Percentiles rank a stretch among this genome's conserved stretches.
phyloP scores from a whole-genome alignment of 495 filamentous ascomycete species.

The Astrothelium subdiscretum region DNA sequence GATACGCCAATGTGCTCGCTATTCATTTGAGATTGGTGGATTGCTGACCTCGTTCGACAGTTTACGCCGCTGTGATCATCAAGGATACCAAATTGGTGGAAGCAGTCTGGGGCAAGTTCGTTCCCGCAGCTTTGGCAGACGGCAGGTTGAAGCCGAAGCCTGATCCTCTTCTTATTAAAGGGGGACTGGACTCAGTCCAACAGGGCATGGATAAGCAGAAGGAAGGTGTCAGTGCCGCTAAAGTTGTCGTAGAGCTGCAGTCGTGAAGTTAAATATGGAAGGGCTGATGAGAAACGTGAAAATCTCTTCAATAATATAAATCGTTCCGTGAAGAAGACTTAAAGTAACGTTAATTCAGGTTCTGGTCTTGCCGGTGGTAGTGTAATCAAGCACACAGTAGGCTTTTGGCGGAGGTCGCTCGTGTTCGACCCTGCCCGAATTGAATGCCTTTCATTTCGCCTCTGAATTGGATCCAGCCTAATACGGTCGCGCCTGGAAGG shows the following conservation, averaged over 20 bases:
- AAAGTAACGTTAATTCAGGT: too few species aligned
- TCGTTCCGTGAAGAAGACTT: too few species aligned
- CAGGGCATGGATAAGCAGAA: constrained; percentile 15
- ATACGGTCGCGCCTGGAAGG: neutral
- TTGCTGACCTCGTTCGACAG: neutral
- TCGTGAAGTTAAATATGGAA: neutral
- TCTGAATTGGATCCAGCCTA: neutral
- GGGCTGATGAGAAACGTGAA: too few species aligned
- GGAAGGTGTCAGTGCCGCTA: constrained; percentile 12
- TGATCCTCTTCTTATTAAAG: constrained; percentile 1
- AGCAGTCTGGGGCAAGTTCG: constrained; percentile 19
- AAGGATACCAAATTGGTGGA: constrained; percentile 14
- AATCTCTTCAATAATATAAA: too few species aligned
- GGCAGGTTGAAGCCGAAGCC: constrained; percentile 7
- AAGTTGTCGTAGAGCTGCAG: constrained; percentile 9
- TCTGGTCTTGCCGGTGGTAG: neutral
- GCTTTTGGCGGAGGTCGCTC: neutral
- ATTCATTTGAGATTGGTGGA: neutral
- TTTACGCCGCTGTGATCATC: constrained; percentile 19
- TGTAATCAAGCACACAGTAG: neutral
- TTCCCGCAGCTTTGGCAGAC: constrained; percentile 18
- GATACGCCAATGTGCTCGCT: neutral
- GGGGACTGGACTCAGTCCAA: constrained; percentile 13
- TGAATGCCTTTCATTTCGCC: neutral
- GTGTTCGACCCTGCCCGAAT: neutral